Conservation (phyloP, 179 eudicot genomes). For the Heliamphora pulchella region DNA sequence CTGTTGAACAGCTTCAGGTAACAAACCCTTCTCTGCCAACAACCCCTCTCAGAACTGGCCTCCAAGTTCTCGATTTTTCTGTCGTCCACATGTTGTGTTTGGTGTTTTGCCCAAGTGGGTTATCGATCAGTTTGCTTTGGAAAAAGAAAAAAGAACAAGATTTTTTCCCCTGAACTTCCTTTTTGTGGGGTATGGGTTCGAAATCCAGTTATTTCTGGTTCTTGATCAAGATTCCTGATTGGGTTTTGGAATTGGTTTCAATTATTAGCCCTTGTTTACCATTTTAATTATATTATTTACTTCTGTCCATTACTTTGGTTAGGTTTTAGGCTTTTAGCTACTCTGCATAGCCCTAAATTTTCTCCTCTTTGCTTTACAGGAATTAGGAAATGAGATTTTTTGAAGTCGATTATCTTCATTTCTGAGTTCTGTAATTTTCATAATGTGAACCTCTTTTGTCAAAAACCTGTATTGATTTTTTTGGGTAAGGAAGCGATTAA, state of each 20-base stretch:
- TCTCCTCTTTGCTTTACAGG: background rate
- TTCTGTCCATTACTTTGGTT: constrained; percentile 11
- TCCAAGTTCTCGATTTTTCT: background rate
- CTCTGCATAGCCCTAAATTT: background rate
- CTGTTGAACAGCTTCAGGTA: constrained; percentile 87
- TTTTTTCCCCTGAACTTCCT: background rate
- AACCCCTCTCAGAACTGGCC: constrained; percentile 3
- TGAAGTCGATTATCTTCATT: background rate
- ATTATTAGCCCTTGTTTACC: background rate
- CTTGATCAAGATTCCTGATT: background rate
- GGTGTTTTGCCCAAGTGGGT: constrained; percentile 2
- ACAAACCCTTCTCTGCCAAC: constrained; percentile 4
- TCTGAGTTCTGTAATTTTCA: background rate
- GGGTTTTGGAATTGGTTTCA: constrained; percentile 6
- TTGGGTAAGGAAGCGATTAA: no score
- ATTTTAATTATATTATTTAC: background rate
- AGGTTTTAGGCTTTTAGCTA: background rate
- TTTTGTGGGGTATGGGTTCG: background rate
- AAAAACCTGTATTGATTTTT: no score
- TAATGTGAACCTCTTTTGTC: background rate
- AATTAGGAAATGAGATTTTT: background rate
- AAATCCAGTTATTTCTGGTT: background rate
- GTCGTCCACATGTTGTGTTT: background rate
- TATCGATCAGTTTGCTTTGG: background rate
- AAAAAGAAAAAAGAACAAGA: background rate